Evolutionary conservation across 73 alveolate genomes (phyloP).

Genomic region (Uronychia setigera): DNA sequence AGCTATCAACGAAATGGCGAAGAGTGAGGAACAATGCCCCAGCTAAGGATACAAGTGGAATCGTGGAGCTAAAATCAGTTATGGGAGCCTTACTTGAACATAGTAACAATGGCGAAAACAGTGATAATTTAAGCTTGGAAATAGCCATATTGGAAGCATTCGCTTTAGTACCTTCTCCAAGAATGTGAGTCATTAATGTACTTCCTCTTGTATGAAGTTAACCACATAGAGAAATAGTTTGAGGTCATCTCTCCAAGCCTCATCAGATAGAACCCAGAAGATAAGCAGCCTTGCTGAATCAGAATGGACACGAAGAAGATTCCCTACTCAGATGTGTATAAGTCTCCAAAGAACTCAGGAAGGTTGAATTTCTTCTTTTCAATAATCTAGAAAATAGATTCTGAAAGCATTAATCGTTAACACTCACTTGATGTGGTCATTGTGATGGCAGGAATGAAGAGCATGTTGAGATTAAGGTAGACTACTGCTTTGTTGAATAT

Average conservation of each 20-base stretch:
- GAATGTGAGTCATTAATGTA: slow-evolving; percentile 80
- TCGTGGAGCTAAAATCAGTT: slow-evolving; percentile 73
- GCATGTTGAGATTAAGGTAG: slow-evolving; percentile 88
- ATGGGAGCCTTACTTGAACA: slow-evolving; percentile 35
- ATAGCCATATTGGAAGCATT: slow-evolving; percentile 89
- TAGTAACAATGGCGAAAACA: slow-evolving; percentile 81
- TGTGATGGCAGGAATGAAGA: slow-evolving; percentile 94
- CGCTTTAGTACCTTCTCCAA: slow-evolving; percentile 85
- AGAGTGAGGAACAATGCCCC: slow-evolving; percentile 84
- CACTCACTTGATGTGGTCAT: slow-evolving; percentile 56
- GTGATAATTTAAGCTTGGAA: slow-evolving; percentile 92
- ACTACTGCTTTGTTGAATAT: slow-evolving; percentile 79
- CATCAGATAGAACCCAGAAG: slow-evolving; percentile 76
- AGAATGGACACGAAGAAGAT: slow-evolving; percentile 85
- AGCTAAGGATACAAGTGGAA: slow-evolving; percentile 88
- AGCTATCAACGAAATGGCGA: slow-evolving; percentile 90
- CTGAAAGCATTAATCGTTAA: slow-evolving; percentile 4
- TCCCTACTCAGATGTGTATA: slow-evolving; percentile 79
- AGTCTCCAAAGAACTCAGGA: slow-evolving; percentile 75
- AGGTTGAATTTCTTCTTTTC: slow-evolving; percentile 68
- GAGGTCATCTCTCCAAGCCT: slow-evolving; percentile 86
- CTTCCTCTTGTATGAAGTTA: slow-evolving; percentile 85
- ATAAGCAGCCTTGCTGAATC: slow-evolving; percentile 82
- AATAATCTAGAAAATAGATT: slow-evolving; percentile 70
- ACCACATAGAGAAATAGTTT: slow-evolving; percentile 81